Conservation (phyloP, 768 basidiomycete species). For the Boletus vermiculosoides region DNA sequence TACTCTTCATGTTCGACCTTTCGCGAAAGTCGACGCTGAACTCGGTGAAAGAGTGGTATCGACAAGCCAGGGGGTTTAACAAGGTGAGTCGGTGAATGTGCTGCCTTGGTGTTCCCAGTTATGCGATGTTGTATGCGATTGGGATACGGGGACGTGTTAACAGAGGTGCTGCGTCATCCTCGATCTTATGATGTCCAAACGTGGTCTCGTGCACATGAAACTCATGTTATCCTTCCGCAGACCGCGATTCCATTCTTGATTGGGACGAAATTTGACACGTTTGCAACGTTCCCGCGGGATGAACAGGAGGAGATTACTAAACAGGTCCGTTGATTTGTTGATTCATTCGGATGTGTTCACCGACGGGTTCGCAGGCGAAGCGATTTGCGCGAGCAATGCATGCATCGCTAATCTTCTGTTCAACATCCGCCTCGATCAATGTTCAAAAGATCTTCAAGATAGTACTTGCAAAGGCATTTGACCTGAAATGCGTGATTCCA, state of each 20-base stretch:
- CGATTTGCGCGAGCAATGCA: conserved; percentile 99
- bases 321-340: conserved; percentile 56
- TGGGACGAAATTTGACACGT: conserved; percentile 98
- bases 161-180: not conserved
- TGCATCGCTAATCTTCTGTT: conserved; percentile 98
- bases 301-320: conserved; percentile 99
- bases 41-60: conserved; percentile 99
- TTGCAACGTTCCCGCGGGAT: conserved; percentile 91
- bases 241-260: conserved; percentile 98
- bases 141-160: not conserved
- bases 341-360: conserved; percentile 4
- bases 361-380: conserved; percentile 64
- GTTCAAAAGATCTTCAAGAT: conserved; percentile 99
- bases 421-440: conserved; percentile 97
- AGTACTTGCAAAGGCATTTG: conserved; percentile 94
- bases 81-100: conserved; percentile 57
- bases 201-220: conserved; percentile 6
- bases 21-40: conserved; percentile 96
- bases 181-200: conserved; percentile 4
- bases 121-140: not conserved
- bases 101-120: not conserved
- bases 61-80: conserved; percentile 98
- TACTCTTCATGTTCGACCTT: conserved; percentile 99
- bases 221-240: conserved; percentile 42
- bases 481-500: conserved; percentile 97